Conservation (phyloP, 164 flowering plant genomes). For the Dillenia turbinata region DNA sequence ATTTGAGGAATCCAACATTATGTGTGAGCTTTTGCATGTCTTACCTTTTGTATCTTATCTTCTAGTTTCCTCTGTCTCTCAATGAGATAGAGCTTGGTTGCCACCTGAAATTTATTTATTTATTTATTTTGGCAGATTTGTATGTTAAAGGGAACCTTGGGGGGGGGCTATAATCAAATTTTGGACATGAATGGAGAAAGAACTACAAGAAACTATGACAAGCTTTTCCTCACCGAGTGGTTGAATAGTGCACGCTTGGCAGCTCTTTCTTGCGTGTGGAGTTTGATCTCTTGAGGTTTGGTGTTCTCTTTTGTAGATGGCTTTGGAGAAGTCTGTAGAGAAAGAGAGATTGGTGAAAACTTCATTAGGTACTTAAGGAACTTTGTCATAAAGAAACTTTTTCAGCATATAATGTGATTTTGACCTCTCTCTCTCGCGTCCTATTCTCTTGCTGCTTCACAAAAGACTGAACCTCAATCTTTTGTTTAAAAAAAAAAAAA, state of each 20-base stretch:
- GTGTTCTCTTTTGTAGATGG: constrained; percentile 46
- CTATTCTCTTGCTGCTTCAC: too few species aligned
- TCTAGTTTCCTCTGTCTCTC: constrained; percentile 46
- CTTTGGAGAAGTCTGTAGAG: constrained; percentile 32
- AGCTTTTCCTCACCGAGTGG: constrained; percentile 34
- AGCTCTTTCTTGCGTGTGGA: constrained; percentile 66
- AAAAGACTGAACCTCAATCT: too few species aligned
- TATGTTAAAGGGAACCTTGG: too few species aligned
- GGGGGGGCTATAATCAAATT: not conserved
- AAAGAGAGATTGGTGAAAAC: constrained; percentile 2
- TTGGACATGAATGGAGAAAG: not conserved
- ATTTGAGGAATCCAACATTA: not conserved
- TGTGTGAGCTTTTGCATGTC: not conserved
- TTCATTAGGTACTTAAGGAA: not conserved
- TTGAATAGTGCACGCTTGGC: constrained; percentile 60
- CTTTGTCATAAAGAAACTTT: not conserved
- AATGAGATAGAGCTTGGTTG: constrained; percentile 37
- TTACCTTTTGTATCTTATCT: constrained; percentile 59
- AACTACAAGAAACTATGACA: too few species aligned
- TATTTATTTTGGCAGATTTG: too few species aligned
- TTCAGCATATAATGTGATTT: not conserved
- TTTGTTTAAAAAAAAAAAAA: too few species aligned
- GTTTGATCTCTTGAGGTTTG: constrained; percentile 54
- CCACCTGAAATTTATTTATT: constrained; percentile 50
- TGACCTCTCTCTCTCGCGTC: too few species aligned